phyloP scores from a whole-genome alignment of 306 rosid species.

The Fragaria iinumae region DNA sequence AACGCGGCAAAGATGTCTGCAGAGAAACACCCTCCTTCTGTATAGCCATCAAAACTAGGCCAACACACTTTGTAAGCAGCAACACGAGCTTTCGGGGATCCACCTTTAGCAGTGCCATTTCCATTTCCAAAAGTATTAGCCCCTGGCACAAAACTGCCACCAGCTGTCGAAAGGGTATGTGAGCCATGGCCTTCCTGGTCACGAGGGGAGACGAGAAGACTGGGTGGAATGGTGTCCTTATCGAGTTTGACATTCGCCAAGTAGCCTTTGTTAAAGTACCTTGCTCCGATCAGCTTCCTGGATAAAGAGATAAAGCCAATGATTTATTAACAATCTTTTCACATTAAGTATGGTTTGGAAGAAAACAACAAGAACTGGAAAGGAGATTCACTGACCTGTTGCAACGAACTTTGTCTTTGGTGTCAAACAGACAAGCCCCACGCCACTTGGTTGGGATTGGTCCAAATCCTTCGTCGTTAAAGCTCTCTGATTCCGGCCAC shows the following conservation, averaged over 20 bases:
- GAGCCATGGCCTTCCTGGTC: conserved; percentile 79
- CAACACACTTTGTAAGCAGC: conserved; percentile 86
- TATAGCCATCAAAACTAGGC: conserved; percentile 4
- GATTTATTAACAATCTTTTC: not conserved
- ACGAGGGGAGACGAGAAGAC: conserved; percentile 21
- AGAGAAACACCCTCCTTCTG: conserved; percentile 36
- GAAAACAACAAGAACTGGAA: not conserved
- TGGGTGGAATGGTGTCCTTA: not conserved
- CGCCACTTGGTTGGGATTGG: conserved; percentile 64
- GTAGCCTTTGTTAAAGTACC: conserved; percentile 60
- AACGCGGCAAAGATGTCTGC: conserved; percentile 61
- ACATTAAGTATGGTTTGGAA: not conserved
- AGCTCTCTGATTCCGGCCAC: conserved; percentile 76
- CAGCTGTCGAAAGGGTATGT: conserved; percentile 91
- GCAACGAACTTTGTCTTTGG: conserved; percentile 34
- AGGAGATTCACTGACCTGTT: conserved; percentile 41
- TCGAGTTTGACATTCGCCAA: not conserved
- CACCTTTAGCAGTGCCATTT: conserved; percentile 79
- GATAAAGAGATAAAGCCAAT: too few species aligned
- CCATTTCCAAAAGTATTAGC: conserved; percentile 54
- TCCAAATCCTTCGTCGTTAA: conserved; percentile 56
- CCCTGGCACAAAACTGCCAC: conserved; percentile 50
- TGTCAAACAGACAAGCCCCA: conserved; percentile 49
- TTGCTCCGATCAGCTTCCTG: conserved; percentile 85
- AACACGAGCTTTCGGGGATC: conserved; percentile 78